Evolutionary conservation across 345 rosid genomes (phyloP).

Genomic region (Syzygium aqueum): DNA sequence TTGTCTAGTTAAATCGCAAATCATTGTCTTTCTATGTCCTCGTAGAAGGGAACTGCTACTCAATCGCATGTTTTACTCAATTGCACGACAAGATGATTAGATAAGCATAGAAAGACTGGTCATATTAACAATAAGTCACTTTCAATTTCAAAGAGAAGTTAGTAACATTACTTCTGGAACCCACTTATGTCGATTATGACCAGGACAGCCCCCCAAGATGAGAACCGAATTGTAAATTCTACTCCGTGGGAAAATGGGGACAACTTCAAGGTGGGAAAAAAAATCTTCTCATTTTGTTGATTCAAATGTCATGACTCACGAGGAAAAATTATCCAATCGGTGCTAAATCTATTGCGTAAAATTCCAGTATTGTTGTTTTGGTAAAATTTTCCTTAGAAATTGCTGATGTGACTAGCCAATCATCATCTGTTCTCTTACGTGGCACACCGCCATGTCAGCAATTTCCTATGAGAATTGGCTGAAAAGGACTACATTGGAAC

Average conservation of each 20-base stretch:
- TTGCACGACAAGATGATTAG: not conserved
- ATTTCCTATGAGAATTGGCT: not conserved
- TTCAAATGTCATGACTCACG: too few relatives aligned
- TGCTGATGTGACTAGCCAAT: accelerated
- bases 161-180: not conserved
- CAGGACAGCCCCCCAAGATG: too few relatives aligned
- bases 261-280: too few relatives aligned
- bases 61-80: not conserved
- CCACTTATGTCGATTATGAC: too few relatives aligned
- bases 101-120: not conserved
- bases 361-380: not conserved
- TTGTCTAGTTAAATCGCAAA: not conserved
- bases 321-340: too few relatives aligned
- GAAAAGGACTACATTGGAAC: accelerated
- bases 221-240: too few relatives aligned
- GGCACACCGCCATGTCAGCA: accelerated
- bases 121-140: not conserved
- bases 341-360: too few relatives aligned
- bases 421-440: not conserved
- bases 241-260: too few relatives aligned
- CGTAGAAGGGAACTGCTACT: not conserved
- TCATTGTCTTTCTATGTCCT: not conserved
- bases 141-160: not conserved
- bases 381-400: accelerated
- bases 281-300: too few relatives aligned